Evolutionary conservation across 805 yeast genomes (phyloP), one percentile per base, ranked within the genome.

Genomic region (Wickerhamomyces rabaulensis): DNA sequence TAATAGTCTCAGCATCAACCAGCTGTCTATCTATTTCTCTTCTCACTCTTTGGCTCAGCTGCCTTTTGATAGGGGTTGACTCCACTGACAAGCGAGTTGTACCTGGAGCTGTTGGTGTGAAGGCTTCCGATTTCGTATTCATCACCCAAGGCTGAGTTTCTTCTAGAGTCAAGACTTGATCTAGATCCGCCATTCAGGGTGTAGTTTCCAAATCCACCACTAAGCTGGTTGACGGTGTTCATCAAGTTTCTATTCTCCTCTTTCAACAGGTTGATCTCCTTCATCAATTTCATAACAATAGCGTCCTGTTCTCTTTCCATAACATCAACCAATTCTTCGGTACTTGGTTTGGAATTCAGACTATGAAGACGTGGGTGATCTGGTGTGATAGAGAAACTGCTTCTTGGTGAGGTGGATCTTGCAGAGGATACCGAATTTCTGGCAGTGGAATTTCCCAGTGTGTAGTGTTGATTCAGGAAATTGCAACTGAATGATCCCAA

Each of bases 221-320:
- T 49, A 13, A 57, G 39, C n/a, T 48, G 46, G 39, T 53, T 57
- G 21, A 60, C 49, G 2, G 60, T 57, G 22, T 55, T 57, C 20
- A 54, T 29, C 41, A 78, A 62, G 9, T 56, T 50, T 37, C 68
- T 68, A 53, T 76, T 79, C 53, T 82, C 87, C 16, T 76, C 78
- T 52, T 74, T 76, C 50, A 84, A 62, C 7, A 53, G 48, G 22
- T 69, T 69, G 31, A 84, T 82, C 58, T 84, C 88, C 45, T 76
- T 74, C 79, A 82, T 82, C 38, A 84, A 66, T 60, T 74, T 76
- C 57, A 83, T 66, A 17, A 84, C 90, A 21, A 83, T 80, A 3
- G 86, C 87, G 57, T 84, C 91, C 60, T 84, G 90, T 63, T 84
- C 89, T 44, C 80, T 71, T 55, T 84, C 91, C 81, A 84, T 78